phyloP scores from a whole-genome alignment of 139 green algal species.

The Volvox reticuliferus region DNA sequence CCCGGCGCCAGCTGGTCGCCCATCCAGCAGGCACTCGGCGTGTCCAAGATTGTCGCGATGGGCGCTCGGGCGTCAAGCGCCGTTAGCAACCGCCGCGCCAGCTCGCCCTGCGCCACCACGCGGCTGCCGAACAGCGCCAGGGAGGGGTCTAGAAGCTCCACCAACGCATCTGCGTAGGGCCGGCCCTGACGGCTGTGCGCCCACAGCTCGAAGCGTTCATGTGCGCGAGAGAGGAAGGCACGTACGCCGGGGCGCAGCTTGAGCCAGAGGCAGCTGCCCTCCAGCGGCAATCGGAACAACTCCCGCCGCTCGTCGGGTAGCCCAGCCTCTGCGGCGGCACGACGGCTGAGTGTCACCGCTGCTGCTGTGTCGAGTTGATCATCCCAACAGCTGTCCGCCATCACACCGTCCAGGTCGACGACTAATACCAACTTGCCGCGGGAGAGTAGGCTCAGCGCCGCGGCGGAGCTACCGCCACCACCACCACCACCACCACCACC shows the following conservation, averaged over 20 bases:
- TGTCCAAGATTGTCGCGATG: slow-evolving; percentile 89
- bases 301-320: slow-evolving; percentile 54
- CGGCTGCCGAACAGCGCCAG: slow-evolving; percentile 77
- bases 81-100: slow-evolving; percentile 61
- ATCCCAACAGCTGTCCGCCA: slow-evolving; percentile 86
- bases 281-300: slow-evolving; percentile 76
- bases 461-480: background rate
- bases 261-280: slow-evolving; percentile 82
- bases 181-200: slow-evolving; percentile 90
- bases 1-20: slow-evolving; percentile 64
- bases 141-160: slow-evolving; percentile 84
- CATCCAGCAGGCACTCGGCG: slow-evolving; percentile 23
- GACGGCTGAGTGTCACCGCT: slow-evolving; percentile 51
- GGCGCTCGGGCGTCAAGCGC: slow-evolving; percentile 84
- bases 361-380: slow-evolving; percentile 42
- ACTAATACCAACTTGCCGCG: slow-evolving; percentile 75
- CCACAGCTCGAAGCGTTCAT: slow-evolving; percentile 86
- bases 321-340: slow-evolving; percentile 9
- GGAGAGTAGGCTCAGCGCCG: slow-evolving; percentile 13
- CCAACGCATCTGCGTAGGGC: slow-evolving; percentile 79
- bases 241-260: slow-evolving; percentile 92
- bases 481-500: background rate
- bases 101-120: slow-evolving; percentile 67
- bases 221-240: slow-evolving; percentile 72
- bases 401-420: slow-evolving; percentile 95